Conservation (phyloP, 2,329 filamentous ascomycete species). For the Saccharata proteae region DNA sequence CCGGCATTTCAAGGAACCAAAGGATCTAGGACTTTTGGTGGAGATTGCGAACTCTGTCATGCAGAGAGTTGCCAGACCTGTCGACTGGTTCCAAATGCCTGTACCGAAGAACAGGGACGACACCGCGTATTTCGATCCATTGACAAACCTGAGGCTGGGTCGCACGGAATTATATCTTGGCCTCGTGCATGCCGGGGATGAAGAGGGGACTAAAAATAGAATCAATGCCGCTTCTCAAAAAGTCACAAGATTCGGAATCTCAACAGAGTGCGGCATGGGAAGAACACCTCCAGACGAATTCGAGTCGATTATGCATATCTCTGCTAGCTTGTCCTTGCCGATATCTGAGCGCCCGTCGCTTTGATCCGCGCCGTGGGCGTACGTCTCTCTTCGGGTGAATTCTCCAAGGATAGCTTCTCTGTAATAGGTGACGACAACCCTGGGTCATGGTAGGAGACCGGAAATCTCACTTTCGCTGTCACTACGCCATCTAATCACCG, state of each 20-base stretch:
- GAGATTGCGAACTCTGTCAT: slow-evolving; percentile 25
- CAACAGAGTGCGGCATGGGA: slow-evolving; percentile 20
- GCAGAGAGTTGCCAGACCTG: slow-evolving; percentile 14
- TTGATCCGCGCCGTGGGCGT: too few relatives aligned
- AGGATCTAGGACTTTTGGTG: slow-evolving; percentile 22
- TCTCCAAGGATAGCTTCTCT: too few relatives aligned
- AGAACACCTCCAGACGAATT: slow-evolving; percentile 21
- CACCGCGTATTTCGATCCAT: slow-evolving; percentile 5
- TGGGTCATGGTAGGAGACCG: too few relatives aligned
- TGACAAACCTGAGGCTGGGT: slow-evolving; percentile 4
- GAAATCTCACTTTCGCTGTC: too few relatives aligned
- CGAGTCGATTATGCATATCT: slow-evolving; percentile 14
- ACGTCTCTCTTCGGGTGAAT: too few relatives aligned
- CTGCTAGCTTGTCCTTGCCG: slow-evolving; percentile 5
- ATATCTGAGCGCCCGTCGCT: too few relatives aligned
- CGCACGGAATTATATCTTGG: slow-evolving; percentile 8
- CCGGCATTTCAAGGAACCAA: slow-evolving; percentile 33
- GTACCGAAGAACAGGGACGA: slow-evolving; percentile 9
- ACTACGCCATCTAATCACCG: too few relatives aligned
- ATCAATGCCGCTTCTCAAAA: slow-evolving; percentile 4
- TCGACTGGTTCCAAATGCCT: slow-evolving; percentile 34
- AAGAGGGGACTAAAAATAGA: slow-evolving; percentile 6
- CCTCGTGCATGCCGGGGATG: slow-evolving; percentile 5
- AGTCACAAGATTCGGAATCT: slow-evolving; percentile 4
- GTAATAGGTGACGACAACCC: too few relatives aligned